Evolutionary conservation across 192 early-diverging fungal genomes (phyloP), one percentile per base, ranked within the genome.

Genomic region (Podila epigama): DNA sequence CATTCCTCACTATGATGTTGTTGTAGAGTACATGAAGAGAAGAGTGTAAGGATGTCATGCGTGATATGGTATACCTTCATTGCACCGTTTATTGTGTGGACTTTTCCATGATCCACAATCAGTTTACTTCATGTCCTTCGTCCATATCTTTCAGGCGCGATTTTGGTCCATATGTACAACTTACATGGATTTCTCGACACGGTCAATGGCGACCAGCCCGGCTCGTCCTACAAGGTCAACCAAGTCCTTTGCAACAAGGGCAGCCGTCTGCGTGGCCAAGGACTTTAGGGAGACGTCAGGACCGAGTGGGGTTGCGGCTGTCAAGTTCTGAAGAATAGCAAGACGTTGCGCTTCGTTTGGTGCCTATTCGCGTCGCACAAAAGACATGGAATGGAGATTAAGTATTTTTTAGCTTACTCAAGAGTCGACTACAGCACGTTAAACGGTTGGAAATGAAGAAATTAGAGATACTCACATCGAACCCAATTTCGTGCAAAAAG

Each of bases 241-340:
- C 15, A 99, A 75, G 75, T 99, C 97, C 27, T 92, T 87, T 0
- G 92, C 90, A 13, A 94, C 91, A 59, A 99, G 86, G 3, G 94
- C 95, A 5, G 97, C 96, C 0, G 96, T 99, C 61, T 98, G 96
- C 35, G 91, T 90, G 4, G 97, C 93, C 48, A 98, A 80, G 36
- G 84, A 85, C 4, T 83, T 66, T 32, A 94, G 44, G 31, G 90
- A 87, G 6, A 95, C 88, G 83, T 98, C 96, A 1, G 90, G 89
- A 5, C 95, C 88, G 31, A 94, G 67, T 16, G 83, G 82, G 11
- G 88, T 79, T 1, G 62, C 28, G 11, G 75, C 34, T 7, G 92
- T 86, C 13, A 93, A 73, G 44, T 85, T 83, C 20, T 81, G 66
- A 33, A 98, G 77, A 31, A 95, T 88, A 36, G 73, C 80, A 25